Conservation (phyloP, 1,139 yeast genomes). For the Scheffersomyces segobiensis region DNA sequence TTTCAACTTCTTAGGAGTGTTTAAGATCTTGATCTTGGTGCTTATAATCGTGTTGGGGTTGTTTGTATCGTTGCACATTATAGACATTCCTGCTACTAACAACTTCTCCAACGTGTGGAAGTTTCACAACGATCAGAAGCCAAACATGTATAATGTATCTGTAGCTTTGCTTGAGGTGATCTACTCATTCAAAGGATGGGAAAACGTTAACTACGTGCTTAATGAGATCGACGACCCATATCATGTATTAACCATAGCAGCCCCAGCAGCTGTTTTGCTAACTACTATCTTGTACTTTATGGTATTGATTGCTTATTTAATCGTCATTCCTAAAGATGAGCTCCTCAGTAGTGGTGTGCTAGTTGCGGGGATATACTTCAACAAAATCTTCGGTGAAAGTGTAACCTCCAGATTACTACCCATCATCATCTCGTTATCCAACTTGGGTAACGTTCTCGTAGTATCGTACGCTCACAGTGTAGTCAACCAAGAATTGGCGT, state of each 20-base stretch:
- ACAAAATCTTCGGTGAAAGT: conserved; percentile 67
- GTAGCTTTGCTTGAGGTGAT: conserved; percentile 45
- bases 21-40: conserved; percentile 41
- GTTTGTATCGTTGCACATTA: conserved; percentile 24
- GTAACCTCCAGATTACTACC: conserved; percentile 65
- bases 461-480: conserved; percentile 80
- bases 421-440: conserved; percentile 72
- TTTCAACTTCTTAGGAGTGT: conserved; percentile 45
- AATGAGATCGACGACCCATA: conserved; percentile 56
- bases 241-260: conserved; percentile 66
- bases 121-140: conserved; percentile 18
- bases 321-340: conserved; percentile 69
- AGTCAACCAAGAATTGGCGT: conserved; percentile 72
- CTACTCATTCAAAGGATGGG: conserved; percentile 46
- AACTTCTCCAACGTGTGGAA: conserved; percentile 32
- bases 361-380: conserved; percentile 74
- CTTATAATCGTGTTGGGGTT: conserved; percentile 41
- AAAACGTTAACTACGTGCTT: conserved; percentile 46
- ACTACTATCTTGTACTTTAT: conserved; percentile 66
- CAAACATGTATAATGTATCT: conserved; percentile 34
- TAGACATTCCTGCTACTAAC: conserved; percentile 24
- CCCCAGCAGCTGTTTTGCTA: conserved; percentile 64
- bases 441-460: conserved; percentile 75
- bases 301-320: conserved; percentile 70
- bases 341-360: conserved; percentile 64